A percentile compares a stretch with the other conserved stretches of the same genome.
Evolutionary conservation across 208 protist genomes (phyloP).

Genomic region (Borovskyia barvae): DNA sequence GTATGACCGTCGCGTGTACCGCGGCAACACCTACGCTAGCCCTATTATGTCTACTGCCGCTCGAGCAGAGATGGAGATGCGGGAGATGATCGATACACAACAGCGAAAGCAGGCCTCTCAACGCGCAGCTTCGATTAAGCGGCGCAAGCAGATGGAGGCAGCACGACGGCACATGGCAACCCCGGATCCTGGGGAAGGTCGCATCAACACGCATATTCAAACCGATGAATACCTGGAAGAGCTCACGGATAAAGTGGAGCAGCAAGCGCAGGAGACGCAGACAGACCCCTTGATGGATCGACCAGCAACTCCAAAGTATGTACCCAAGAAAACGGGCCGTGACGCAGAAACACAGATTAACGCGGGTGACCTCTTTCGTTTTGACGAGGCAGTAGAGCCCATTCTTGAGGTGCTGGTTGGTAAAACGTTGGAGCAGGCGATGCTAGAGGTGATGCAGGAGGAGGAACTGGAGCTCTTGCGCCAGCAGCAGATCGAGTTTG

Average conservation of each 20-base stretch:
- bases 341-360: slow-evolving; percentile 96
- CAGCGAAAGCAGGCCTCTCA: slow-evolving; percentile 64
- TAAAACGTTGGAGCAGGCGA: slow-evolving; percentile 97
- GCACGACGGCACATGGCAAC: slow-evolving; percentile 65
- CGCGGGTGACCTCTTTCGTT: slow-evolving; percentile 97
- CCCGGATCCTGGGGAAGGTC: slow-evolving; percentile 85
- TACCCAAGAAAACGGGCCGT: slow-evolving; percentile 93
- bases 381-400: slow-evolving; percentile 96
- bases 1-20: slow-evolving; percentile 94
- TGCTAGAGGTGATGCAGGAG: slow-evolving; percentile 98
- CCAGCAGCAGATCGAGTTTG: slow-evolving; percentile 94
- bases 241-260: slow-evolving; percentile 85
- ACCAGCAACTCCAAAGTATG: slow-evolving; percentile 92
- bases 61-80: slow-evolving; percentile 64
- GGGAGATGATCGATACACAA: slow-evolving; percentile 57
- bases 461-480: slow-evolving; percentile 94
- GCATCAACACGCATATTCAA: slow-evolving; percentile 94
- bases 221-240: slow-evolving; percentile 97
- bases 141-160: slow-evolving; percentile 57
- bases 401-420: slow-evolving; percentile 97
- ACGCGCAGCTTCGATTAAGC: slow-evolving; percentile 58
- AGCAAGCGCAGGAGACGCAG: slow-evolving; percentile 90
- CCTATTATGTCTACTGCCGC: slow-evolving; percentile 81
- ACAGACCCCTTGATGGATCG: slow-evolving; percentile 96
- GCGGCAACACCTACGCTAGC: slow-evolving; percentile 94